Base-by-base conservation (phyloP, 1,284 basidiomycete species). In the Schizopora paradoxa region DNA sequence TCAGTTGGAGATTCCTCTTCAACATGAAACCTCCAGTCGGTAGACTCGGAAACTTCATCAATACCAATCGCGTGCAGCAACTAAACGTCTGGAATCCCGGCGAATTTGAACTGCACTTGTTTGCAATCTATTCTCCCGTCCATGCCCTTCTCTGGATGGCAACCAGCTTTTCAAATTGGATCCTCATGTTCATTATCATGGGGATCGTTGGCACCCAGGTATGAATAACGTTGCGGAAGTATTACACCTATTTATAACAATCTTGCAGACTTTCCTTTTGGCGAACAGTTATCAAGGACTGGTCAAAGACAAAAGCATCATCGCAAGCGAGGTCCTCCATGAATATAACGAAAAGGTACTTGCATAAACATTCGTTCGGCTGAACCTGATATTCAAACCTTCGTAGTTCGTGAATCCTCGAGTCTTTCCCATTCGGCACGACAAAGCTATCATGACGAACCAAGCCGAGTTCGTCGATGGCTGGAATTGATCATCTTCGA, bases 371-470 rank as follows among this genome's bases (percentile, higher is more conserved):
- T 41, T 27, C 21, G 14, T 13, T 33, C 19, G 28, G 5, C 37
- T 54, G 23, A 54, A 8, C 22, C 32, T 25, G 39, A 51, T 25
- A 38, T 37, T 52, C 18, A 48, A 19, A 29, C 22, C 21, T 33
- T 18, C 22, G 19, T 51, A 91, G 87, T 91, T 89, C 60, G 90
- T 92, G 6, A 79, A 86, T 57, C 89, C 88, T 10, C 76, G 79
- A 48, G 63, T 89, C 46, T 85, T 87, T 58, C 82, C 82, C 5
- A 69, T 89, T 22, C 76, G 83, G 18, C 77, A 72, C 49, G 88
- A 91, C 54, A 85, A 77, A 2, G 77, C 80, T 2, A 83, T 87
- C n/a, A 88, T 87, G 86, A 91, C 88, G 1, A 80, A 89, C 61
- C 71, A 91, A 55, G 77, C 83, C 1, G 88, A 91, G 68, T 73